A percentile compares a stretch with the other conserved stretches of the same genome.
phyloP scores from a whole-genome alignment of 2,329 filamentous ascomycete genomes.

The Plectosphaerella cucumerina region DNA sequence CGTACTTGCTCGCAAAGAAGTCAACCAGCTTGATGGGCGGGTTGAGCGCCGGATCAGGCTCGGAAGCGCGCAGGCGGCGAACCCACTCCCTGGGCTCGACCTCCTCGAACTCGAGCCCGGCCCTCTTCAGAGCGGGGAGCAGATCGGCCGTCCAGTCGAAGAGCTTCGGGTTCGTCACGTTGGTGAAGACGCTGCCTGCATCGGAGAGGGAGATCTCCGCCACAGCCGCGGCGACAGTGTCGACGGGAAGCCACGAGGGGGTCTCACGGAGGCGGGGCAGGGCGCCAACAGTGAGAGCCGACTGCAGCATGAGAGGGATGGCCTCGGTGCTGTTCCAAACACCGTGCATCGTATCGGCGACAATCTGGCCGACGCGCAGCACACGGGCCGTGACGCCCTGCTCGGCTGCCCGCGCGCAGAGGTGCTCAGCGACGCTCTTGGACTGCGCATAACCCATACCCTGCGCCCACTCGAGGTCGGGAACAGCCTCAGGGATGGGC shows the following conservation, averaged over 20 bases:
- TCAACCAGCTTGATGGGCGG: constrained; percentile 49
- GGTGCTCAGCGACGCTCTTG: constrained; percentile 33
- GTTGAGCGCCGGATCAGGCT: constrained; percentile 40
- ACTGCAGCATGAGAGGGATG: constrained; percentile 47
- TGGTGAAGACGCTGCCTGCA: constrained; percentile 30
- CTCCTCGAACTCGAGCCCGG: constrained; percentile 40
- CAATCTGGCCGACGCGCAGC: constrained; percentile 46
- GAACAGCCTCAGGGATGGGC: constrained; percentile 27
- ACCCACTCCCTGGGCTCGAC: constrained; percentile 41
- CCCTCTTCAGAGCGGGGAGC: constrained; percentile 39
- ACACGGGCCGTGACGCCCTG: constrained; percentile 27
- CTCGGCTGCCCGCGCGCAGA: constrained; percentile 29
- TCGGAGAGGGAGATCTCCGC: constrained; percentile 29
- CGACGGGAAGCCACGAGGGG: constrained; percentile 41
- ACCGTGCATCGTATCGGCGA: constrained; percentile 40
- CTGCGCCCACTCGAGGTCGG: constrained; percentile 32
- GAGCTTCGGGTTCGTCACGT: constrained; percentile 41
- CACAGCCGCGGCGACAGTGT: constrained; percentile 35
- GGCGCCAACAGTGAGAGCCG: constrained; percentile 34
- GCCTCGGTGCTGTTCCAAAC: constrained; percentile 49
- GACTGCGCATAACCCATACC: constrained; percentile 38
- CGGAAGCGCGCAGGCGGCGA: constrained; percentile 33
- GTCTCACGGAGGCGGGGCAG: constrained; percentile 42
- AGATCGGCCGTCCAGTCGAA: constrained; percentile 48
- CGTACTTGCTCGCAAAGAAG: constrained; percentile 34